Evolutionary conservation across 192 early-diverging fungal species (phyloP).

Genomic region (Diversispora epigaea): DNA sequence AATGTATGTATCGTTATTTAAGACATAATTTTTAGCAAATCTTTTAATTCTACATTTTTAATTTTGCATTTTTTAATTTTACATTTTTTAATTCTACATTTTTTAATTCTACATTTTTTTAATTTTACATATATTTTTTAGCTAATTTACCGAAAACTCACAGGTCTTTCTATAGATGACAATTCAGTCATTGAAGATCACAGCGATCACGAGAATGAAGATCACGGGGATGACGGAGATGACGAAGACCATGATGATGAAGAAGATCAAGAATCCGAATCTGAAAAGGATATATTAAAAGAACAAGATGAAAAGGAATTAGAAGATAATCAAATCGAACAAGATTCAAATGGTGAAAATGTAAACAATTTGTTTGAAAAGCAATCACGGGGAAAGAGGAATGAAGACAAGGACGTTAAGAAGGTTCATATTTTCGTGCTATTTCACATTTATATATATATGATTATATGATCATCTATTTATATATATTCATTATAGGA

Average conservation of each 20-base stretch:
- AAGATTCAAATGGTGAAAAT: slow-evolving; percentile 42
- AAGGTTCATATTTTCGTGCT: slow-evolving; percentile 45
- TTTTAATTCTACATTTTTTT: too few species aligned
- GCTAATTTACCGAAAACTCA: slow-evolving; percentile 61
- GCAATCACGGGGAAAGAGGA: slow-evolving; percentile 65
- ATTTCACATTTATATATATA: not conserved
- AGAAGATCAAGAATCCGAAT: not conserved
- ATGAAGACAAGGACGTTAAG: slow-evolving; percentile 88
- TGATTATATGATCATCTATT: slow-evolving; percentile 3
- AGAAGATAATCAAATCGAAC: slow-evolving; percentile 41
- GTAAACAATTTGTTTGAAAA: slow-evolving; percentile 35
- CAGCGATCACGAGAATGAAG: slow-evolving; percentile 32
- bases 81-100: too few species aligned
- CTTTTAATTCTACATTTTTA: too few species aligned
- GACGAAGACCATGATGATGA: slow-evolving; percentile 40
- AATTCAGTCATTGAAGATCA: slow-evolving; percentile 14
- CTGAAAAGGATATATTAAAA: too few species aligned
- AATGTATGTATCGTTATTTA: slow-evolving; percentile 43
- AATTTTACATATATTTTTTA: too few species aligned
- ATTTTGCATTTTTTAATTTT: too few species aligned
- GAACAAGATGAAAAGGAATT: slow-evolving; percentile 39
- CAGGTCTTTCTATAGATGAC: slow-evolving; percentile 28
- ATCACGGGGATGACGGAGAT: slow-evolving; percentile 39
- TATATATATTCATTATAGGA: slow-evolving; percentile 39
- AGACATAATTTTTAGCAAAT: slow-evolving; percentile 26